Conservation (phyloP, 75 land plant species). For the Adiantum capillusveneris region DNA sequence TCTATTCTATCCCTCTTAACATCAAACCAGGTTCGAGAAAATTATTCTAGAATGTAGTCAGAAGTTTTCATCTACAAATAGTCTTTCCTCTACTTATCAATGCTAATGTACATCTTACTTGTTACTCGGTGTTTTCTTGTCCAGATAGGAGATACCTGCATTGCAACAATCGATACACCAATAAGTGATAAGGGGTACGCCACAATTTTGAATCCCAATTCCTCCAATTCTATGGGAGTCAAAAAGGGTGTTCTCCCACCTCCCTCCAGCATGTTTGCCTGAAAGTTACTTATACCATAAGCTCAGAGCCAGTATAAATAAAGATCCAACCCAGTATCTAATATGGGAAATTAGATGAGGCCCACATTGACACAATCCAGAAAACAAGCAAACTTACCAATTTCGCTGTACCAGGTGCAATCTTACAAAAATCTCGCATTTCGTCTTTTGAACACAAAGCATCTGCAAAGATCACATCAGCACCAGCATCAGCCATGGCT, state of each 20-base stretch:
- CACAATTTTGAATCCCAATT: constrained; percentile 81
- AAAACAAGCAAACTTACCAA: constrained; percentile 39
- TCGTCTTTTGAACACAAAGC: constrained; percentile 87
- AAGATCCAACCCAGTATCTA: not conserved
- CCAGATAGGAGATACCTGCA: constrained; percentile 54
- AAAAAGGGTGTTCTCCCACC: constrained; percentile 95
- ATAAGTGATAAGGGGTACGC: constrained; percentile 86
- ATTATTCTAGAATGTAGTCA: no score
- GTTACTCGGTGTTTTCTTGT: no score
- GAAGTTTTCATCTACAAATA: no score
- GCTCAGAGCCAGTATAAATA: no score
- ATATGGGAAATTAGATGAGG: not conserved
- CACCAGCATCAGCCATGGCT: constrained; percentile 96
- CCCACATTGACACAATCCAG: no score
- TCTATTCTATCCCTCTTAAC: no score
- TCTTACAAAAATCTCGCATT: constrained; percentile 77
- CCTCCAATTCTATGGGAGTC: constrained; percentile 79
- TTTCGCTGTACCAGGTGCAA: constrained; percentile 72
- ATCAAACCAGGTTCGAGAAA: no score
- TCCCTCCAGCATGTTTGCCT: constrained; percentile 99
- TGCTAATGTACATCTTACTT: no score
- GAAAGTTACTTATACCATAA: no score
- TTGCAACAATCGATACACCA: constrained; percentile 92
- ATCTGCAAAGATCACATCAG: constrained; percentile 96
- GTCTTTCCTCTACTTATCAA: no score